Conservation (phyloP, 2,329 filamentous ascomycete species). For the Ramularia collo-cygni region DNA sequence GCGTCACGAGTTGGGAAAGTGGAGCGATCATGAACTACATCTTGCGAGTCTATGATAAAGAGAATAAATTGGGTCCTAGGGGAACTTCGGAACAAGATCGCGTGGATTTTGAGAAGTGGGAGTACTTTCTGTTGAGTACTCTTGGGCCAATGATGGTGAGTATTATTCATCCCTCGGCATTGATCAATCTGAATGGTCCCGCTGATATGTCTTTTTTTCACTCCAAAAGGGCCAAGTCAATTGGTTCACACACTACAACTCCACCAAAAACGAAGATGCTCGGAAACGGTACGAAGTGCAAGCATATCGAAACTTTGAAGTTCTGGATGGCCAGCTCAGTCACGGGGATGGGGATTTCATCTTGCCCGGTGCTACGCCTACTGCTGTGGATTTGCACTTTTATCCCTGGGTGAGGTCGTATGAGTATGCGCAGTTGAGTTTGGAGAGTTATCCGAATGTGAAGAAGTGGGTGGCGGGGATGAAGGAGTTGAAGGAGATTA, state of each 20-base stretch:
- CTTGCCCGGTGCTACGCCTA: slow-evolving; percentile 29
- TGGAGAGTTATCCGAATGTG: slow-evolving; percentile 37
- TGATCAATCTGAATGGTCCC: neutral
- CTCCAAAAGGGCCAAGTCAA: slow-evolving; percentile 25
- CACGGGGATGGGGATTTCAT: slow-evolving; percentile 34
- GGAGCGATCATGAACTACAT: slow-evolving; percentile 47
- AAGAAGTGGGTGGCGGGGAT: slow-evolving; percentile 35
- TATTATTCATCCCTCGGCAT: slow-evolving; percentile 4
- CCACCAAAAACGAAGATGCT: slow-evolving; percentile 37
- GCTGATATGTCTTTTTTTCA: too few species aligned
- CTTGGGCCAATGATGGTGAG: slow-evolving; percentile 37
- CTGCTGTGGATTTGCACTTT: slow-evolving; percentile 38
- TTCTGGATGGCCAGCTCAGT: slow-evolving; percentile 37
- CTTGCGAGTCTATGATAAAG: slow-evolving; percentile 37
- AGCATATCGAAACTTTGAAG: slow-evolving; percentile 36
- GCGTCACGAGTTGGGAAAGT: slow-evolving; percentile 44
- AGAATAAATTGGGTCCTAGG: slow-evolving; percentile 33
- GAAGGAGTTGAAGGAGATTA: slow-evolving; percentile 32
- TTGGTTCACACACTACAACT: slow-evolving; percentile 38
- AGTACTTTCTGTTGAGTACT: slow-evolving; percentile 37
- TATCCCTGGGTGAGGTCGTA: slow-evolving; percentile 37
- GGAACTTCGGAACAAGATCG: slow-evolving; percentile 33
- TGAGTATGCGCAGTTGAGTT: slow-evolving; percentile 33
- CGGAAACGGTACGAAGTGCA: slow-evolving; percentile 35
- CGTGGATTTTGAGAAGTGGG: slow-evolving; percentile 43